phyloP scores from a whole-genome alignment of 768 basidiomycete species.

The Ramaria sp. region DNA sequence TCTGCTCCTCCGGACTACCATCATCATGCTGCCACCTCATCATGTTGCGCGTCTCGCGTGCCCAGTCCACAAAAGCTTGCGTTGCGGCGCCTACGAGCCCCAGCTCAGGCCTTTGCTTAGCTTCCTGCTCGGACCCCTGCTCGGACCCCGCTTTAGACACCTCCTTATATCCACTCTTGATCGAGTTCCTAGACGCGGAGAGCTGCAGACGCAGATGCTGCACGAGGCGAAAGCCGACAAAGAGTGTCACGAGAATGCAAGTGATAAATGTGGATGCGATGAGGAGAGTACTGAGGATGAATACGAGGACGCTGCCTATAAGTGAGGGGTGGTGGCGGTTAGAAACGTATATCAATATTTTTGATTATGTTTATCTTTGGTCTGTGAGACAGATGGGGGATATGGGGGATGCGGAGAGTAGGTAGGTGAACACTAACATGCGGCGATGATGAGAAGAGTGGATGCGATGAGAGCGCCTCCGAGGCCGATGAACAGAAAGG shows the following conservation, averaged over 20 bases:
- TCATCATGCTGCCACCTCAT: not conserved
- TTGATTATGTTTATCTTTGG: too few species aligned
- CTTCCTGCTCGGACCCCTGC: too few species aligned
- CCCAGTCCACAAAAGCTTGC: not conserved
- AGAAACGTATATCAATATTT: too few species aligned
- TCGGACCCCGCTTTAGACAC: too few species aligned
- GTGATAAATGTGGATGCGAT: not conserved
- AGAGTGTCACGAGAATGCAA: not conserved
- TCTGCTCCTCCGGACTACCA: too few species aligned
- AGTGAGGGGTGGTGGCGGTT: not conserved
- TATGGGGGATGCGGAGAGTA: too few species aligned
- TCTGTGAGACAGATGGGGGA: too few species aligned
- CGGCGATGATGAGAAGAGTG: not conserved
- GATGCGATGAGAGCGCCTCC: not conserved
- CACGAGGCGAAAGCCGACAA: not conserved
- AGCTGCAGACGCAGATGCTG: not conserved
- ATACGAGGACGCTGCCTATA: not conserved
- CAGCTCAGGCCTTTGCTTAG: too few species aligned
- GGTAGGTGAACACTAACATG: not conserved
- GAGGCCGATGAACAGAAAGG: not conserved
- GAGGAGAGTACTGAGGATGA: not conserved
- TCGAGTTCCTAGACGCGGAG: too few species aligned
- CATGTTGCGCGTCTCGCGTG: not conserved
- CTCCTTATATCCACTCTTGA: too few species aligned
- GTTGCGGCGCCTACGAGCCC: not conserved